Conservation (phyloP, 768 basidiomycete species). For the Hygrophoropsis aurantiaca region DNA sequence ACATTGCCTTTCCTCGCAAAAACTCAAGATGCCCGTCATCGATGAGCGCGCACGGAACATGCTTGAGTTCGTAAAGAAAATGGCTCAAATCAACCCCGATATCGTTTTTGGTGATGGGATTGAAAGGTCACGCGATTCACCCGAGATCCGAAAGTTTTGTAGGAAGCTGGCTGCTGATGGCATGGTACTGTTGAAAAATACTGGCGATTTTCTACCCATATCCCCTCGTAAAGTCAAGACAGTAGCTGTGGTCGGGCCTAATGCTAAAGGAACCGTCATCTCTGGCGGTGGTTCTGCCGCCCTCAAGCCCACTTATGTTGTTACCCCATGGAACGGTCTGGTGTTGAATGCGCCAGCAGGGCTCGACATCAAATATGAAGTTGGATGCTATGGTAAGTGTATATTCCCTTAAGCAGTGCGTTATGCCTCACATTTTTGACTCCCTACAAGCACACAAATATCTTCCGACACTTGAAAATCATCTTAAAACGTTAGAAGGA, state of each 20-base stretch:
- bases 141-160: constrained; percentile 51
- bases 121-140: constrained; percentile 55
- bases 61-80: constrained; percentile 56
- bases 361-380: constrained; percentile 51
- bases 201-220: constrained; percentile 54
- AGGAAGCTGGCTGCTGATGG: constrained; percentile 58
- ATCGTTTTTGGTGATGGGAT: constrained; percentile 62
- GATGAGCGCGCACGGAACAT: constrained; percentile 52
- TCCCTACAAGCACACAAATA: constrained; percentile 71
- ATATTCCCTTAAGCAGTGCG: no score
- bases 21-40: constrained; percentile 45
- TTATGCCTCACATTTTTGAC: no score
- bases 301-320: constrained; percentile 63
- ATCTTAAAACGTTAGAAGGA: constrained; percentile 50
- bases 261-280: constrained; percentile 60
- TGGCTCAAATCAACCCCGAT: constrained; percentile 54
- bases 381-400: constrained; percentile 63
- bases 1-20: constrained; percentile 47
- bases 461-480: constrained; percentile 65
- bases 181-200: constrained; percentile 69
- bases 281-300: constrained; percentile 75
- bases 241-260: constrained; percentile 67
- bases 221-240: constrained; percentile 35
- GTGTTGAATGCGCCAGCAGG: constrained; percentile 46
- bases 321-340: constrained; percentile 65